Evolutionary conservation across 306 rosid species (phyloP), one percentile per base, ranked within the genome.

Genomic region (Inga oerstediana): DNA sequence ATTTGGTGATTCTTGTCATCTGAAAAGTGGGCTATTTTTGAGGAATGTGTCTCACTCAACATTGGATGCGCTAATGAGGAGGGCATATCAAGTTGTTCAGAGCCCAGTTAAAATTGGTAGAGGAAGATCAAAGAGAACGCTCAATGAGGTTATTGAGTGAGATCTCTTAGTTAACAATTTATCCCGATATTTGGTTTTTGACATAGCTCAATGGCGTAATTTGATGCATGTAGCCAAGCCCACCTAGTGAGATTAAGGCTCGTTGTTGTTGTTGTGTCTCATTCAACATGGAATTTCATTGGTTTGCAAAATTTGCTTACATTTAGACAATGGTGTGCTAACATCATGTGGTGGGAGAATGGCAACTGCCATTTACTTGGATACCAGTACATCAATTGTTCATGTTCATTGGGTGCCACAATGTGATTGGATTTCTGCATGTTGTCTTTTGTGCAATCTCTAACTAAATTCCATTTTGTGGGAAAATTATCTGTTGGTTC

Each of bases 381-480:
- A 65, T 80, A 59, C 30, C 45, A 69, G 52, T 32, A 30, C 41
- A 41, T 70, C 72, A 69, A 75, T 59, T 61, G 35, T 82, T 8
- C 22, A 58, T 58, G 48, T 72, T 30, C 12, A 43, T 22, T 19
- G 22, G 49, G 35, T 56, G 79, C 72, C 30, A 7, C 44, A 54
- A 34, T 78, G 34, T 77, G 64, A 52, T 79, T 62, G 71, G 45
- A 46, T 39, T 66, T 74, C 80, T 79, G 77, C 39, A 41, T 30
- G 56, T 68, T 59, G 35, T 66, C 54, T 79, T 46, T 58, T 48
- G 32, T 41, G 66, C 74, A 68, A 68, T 58, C 69, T 79, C 35
- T 17, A 22, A 39, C n/a, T 66, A 37, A 68, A 27, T 56, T 11
- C 62, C 61, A 27, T 44, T 45, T 54, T 35, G 34, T n/a, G 20